Percentiles rank a stretch among this genome's conserved stretches.
phyloP scores from a whole-genome alignment of 106 monocot genomes.

The Acorus gramineus region DNA sequence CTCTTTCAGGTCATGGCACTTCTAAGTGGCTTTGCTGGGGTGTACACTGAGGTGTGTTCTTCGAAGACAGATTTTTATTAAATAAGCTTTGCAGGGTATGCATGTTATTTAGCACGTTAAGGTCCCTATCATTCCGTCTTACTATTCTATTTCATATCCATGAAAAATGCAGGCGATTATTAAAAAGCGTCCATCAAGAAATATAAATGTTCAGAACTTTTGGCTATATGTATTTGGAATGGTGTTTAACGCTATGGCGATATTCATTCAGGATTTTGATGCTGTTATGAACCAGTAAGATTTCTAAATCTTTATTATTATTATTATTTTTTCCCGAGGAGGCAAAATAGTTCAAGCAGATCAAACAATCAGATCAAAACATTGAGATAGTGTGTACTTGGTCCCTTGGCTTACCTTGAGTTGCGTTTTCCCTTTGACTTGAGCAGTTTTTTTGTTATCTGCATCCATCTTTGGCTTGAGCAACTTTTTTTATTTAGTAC shows the following conservation, averaged over 20 bases:
- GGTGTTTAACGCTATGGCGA: conserved; percentile 83
- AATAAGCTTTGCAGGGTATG: background rate
- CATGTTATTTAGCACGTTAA: too few relatives aligned
- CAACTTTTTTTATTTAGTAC: too few relatives aligned
- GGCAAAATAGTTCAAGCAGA: too few relatives aligned
- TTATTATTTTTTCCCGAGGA: too few relatives aligned
- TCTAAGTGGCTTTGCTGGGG: conserved; percentile 94
- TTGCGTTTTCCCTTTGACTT: background rate
- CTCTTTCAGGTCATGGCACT: conserved; percentile 82
- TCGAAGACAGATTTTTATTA: too few relatives aligned
- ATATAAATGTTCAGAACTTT: conserved; percentile 98
- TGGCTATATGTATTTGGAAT: conserved; percentile 95
- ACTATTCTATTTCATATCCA: too few relatives aligned
- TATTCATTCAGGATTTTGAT: conserved; percentile 90
- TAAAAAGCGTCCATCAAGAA: conserved; percentile 91
- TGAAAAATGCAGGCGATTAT: conserved; percentile 67
- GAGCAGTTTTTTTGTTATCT: too few relatives aligned
- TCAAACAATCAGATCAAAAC: too few relatives aligned
- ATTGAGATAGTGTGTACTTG: background rate
- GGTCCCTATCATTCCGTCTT: too few relatives aligned
- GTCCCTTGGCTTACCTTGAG: too few relatives aligned
- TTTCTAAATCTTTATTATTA: too few relatives aligned
- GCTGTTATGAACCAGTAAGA: conserved; percentile 74
- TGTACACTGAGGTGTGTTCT: conserved; percentile 78
- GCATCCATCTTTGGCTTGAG: too few relatives aligned